Base-by-base conservation (phyloP, 2,329 filamentous ascomycete genomes). In the Aureobasidium sp. region DNA sequence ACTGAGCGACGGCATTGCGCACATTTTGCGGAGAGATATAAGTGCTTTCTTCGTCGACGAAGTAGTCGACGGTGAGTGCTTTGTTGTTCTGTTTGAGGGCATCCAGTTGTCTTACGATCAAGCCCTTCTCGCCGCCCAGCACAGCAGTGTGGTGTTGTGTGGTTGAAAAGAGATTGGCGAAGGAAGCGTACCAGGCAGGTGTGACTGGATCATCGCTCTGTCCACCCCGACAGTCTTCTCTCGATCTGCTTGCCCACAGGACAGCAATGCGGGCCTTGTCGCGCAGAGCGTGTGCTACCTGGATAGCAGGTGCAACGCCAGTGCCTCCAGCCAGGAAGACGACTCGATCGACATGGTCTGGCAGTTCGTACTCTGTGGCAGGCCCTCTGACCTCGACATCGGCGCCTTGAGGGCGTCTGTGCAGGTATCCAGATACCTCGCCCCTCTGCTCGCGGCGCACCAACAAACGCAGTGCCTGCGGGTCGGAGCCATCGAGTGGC, bases 311-410 rank as follows among this genome's bases (percentile, higher is more conserved):
- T 17, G 91, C 91, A 68, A 99, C 89, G 0, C 94, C 93, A 0
- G 94, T 99, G 0, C 94, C 94, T 1, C 92, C 94, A 1, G 92
- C 94, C 25, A 97, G 77, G 70, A 97, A 96, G 1, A 97, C 78
- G 2, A 97, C 80, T 63, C 82, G 78, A 55, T 77, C 73, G 29
- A 83, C 79, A 62, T 81, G 74, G 22, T 70, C 70, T 5, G 84
- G 81, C 7, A 88, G 73, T 25, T 78, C 74, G 52, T 69, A 90
- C 51, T 93, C 90, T 0, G 84, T 73, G 67, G 88, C 84, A 3
- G 93, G 91, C 0, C 94, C 93, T 45, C 94, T 83, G 45, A 97
- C 75, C 71, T 91, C 87, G 47, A 97, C 79, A 83, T 76, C 17
- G 41, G 48, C 52, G 11, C 44, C 49, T 8, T n/a, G 29, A 20